Evolutionary conservation across 495 filamentous ascomycete species (phyloP).

Genomic region (Neurospora sublineolata): DNA sequence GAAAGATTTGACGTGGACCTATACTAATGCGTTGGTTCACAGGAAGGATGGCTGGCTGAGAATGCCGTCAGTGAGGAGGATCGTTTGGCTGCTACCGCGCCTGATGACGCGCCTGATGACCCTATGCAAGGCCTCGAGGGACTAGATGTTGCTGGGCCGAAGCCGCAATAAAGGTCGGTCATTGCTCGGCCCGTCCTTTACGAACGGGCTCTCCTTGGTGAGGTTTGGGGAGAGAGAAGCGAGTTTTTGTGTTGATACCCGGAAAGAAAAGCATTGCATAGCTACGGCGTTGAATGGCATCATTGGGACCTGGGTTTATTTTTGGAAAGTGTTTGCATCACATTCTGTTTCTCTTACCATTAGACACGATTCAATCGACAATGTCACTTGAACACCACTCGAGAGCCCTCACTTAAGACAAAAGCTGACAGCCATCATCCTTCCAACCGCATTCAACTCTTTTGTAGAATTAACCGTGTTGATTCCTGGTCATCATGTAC

Average conservation of each 20-base stretch:
- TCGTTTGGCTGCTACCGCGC: constrained; percentile 44
- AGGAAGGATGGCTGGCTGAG: constrained; percentile 91
- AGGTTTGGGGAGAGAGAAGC: neutral
- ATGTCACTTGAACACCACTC: neutral
- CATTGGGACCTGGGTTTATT: neutral
- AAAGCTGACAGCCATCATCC: neutral
- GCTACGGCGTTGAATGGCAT: constrained; percentile 30
- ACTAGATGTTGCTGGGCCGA: constrained; percentile 85
- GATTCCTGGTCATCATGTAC: neutral
- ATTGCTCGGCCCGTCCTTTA: neutral
- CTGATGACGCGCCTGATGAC: constrained; percentile 67
- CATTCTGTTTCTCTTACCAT: neutral
- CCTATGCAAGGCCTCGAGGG: constrained; percentile 94
- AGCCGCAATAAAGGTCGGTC: constrained; percentile 47
- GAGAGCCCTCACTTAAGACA: neutral
- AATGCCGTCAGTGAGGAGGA: constrained; percentile 87
- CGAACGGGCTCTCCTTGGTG: neutral
- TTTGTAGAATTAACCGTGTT: neutral
- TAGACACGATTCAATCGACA: neutral
- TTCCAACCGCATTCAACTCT: neutral
- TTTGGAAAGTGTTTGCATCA: neutral
- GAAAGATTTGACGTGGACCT: neutral
- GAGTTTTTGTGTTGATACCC: neutral
- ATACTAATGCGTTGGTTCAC: constrained; percentile 20
- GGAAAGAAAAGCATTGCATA: constrained; percentile 20